These are phyloP conservation scores for Pythium scleroteichum DNA, from an alignment of 352 stramenopile genomes.

Conservation along the genomic window DNA sequence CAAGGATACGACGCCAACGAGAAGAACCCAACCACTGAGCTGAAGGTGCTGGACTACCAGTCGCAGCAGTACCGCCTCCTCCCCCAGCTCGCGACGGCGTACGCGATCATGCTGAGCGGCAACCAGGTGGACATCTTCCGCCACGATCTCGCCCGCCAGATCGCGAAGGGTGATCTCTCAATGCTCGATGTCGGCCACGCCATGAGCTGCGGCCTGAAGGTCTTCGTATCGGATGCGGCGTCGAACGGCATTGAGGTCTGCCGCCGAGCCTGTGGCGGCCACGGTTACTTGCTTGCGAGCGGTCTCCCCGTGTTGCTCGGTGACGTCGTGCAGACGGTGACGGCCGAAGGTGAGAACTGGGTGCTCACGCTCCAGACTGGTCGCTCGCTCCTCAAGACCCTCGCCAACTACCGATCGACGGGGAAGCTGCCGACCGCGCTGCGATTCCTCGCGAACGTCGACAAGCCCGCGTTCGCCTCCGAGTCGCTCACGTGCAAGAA, in stretches of 20 bases:
- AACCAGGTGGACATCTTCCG: constrained; percentile 57
- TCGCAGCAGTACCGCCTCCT: constrained; percentile 95
- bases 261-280: constrained; percentile 87
- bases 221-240: constrained; percentile 53
- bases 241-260: constrained; percentile 51
- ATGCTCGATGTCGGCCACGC: constrained; percentile 53
- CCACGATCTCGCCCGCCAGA: constrained; percentile 40
- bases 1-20: constrained; percentile 81
- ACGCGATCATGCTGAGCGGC: constrained; percentile 84
- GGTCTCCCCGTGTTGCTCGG: constrained; percentile 74
- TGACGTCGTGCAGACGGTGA: constrained; percentile 94
- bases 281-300: constrained; percentile 91
- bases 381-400: constrained; percentile 43
- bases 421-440: constrained; percentile 35
- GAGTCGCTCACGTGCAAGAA: constrained; percentile 20
- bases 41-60: constrained; percentile 94
- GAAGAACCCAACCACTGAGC: constrained; percentile 58
- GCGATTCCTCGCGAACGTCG: constrained; percentile 52
- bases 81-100: constrained; percentile 89
- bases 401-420: constrained; percentile 37
- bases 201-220: constrained; percentile 67
- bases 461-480: constrained; percentile 27
- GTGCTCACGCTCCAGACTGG: constrained; percentile 85
- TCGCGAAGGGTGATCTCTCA: constrained; percentile 40
- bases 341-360: constrained; percentile 96